Evolutionary conservation across 2,329 filamentous ascomycete species (phyloP), one percentile per base, ranked within the genome.

Genomic region (Aspergillus sp.): DNA sequence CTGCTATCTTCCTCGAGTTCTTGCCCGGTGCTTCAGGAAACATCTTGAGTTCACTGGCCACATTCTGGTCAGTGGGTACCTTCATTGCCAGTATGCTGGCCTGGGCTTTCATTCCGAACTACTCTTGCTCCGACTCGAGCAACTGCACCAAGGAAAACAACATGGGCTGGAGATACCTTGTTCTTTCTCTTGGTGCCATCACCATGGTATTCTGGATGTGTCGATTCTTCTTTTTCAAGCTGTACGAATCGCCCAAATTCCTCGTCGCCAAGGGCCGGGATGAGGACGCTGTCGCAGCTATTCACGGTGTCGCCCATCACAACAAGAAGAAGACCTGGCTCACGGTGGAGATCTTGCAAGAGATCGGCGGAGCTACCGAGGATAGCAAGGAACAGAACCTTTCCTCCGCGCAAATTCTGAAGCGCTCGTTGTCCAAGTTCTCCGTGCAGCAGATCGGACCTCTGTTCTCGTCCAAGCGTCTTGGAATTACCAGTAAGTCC

Each of bases 241-340:
- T 95, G n/a, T 89, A 88, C 71, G 91, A 96, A 71, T 93, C 90
- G 6, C 92, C 92, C 36, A 95, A 95, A 72, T 96, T 87, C 70
- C 81, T 96, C 13, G 84, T 96, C 6, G 89, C 88, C 19, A 83
- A 86, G 32, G 32, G 32, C 11, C 32, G 32, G 32, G 32, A 36
- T 13, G 32, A 36, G 32, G 32, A 36, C 32, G 32, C 32, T 2
- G 32, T 36, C 32, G 32, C 32, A 5, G 32, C 32, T 13, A 36
- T 36, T 13, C 32, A 36, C 32, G 32, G 32, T 5, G 32, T 36
- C 1, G 32, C 32, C 11, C 5, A 36, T 36, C 32, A 36, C 11
- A 36, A 36, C 1, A 36, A 36, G 32, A 36, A 36, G 32, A 36
- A 36, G 11, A 36, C 32, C 32, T 36, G 32, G 32, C 32, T 36